Conservation (phyloP, 2,329 filamentous ascomycete species). For the Claviceps pazoutovae region DNA sequence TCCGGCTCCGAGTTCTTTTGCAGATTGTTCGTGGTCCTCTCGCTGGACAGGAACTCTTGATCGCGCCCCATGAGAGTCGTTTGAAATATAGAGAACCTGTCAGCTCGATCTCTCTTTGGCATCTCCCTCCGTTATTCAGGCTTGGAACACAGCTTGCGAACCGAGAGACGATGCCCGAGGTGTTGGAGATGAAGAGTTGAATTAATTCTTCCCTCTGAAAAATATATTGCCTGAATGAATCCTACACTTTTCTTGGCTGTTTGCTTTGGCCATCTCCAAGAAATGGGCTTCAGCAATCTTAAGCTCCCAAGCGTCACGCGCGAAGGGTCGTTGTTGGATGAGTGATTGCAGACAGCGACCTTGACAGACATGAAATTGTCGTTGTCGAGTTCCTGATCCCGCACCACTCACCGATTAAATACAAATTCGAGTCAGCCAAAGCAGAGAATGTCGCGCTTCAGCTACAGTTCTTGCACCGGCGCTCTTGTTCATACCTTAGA, state of each 20-base stretch:
- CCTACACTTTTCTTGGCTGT: background rate
- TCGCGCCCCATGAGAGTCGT: background rate
- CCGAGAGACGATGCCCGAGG: conserved; percentile 51
- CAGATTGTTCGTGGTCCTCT: conserved; percentile 75
- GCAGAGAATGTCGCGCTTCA: conserved; percentile 81
- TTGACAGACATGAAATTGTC: conserved; percentile 2
- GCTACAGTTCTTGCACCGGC: conserved; percentile 90
- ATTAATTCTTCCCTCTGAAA: conserved; percentile 57
- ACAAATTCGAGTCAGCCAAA: conserved; percentile 69
- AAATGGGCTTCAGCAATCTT: conserved; percentile 17
- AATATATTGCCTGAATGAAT: conserved; percentile 40
- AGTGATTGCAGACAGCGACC: conserved; percentile 23
- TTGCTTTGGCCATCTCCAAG: conserved; percentile 15
- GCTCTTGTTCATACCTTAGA: conserved; percentile 46
- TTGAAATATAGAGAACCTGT: conserved; percentile 26
- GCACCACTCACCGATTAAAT: conserved; percentile 63
- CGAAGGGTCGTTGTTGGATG: conserved; percentile 63
- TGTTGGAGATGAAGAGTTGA: conserved; percentile 61
- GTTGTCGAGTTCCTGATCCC: background rate
- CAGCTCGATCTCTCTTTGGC: conserved; percentile 67
- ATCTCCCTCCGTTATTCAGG: conserved; percentile 42
- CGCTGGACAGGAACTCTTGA: conserved; percentile 44
- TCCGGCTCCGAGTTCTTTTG: conserved; percentile 38
- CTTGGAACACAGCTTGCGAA: conserved; percentile 31
- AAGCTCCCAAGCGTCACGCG: conserved; percentile 26